These are phyloP conservation scores for Linderniella brevidens DNA, from an alignment of 257 asterid genomes.

Conservation along the genomic window DNA sequence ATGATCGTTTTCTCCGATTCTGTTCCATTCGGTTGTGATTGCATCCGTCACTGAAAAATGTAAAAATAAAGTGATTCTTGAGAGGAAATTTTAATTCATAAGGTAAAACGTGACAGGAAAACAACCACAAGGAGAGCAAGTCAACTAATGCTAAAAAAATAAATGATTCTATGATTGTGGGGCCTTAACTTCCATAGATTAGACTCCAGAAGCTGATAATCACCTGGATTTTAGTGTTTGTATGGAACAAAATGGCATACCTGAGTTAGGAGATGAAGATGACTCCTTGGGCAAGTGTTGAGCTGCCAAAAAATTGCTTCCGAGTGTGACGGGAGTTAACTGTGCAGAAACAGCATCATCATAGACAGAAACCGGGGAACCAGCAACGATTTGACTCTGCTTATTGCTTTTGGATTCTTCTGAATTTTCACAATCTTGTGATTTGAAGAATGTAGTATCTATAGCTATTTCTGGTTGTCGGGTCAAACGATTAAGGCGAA, in stretches of 20 bases:
- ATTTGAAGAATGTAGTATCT: slow-evolving; percentile 41
- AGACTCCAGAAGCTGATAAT: too few relatives aligned
- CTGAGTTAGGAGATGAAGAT: slow-evolving; percentile 53
- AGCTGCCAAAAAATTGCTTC: slow-evolving; percentile 16
- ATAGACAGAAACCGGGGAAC: slow-evolving; percentile 24
- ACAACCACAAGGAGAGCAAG: too few relatives aligned
- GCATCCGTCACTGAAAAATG: slow-evolving; percentile 29
- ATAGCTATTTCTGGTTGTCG: slow-evolving; percentile 34
- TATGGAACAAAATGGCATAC: slow-evolving; percentile 19
- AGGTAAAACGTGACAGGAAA: too few relatives aligned
- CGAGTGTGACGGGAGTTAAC: slow-evolving; percentile 24
- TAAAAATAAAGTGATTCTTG: slow-evolving; percentile 4
- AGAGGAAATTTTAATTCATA: too few relatives aligned
- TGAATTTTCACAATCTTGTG: slow-evolving; percentile 28
- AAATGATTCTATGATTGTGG: too few relatives aligned
- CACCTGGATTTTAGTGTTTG: too few relatives aligned
- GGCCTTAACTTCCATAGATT: too few relatives aligned
- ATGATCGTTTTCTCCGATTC: slow-evolving; percentile 13
- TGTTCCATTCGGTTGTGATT: slow-evolving; percentile 25
- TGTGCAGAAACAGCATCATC: slow-evolving; percentile 33
- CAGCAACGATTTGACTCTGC: slow-evolving; percentile 15
- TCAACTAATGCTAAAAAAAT: too few relatives aligned
- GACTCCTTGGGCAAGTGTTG: slow-evolving; percentile 22
- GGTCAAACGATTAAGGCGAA: slow-evolving; percentile 44
- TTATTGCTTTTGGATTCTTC: slow-evolving; percentile 24